Evolutionary conservation across 331 rosid species (phyloP), one percentile per base, ranked within the genome.

Genomic region (Erythrophleum ivorense): DNA sequence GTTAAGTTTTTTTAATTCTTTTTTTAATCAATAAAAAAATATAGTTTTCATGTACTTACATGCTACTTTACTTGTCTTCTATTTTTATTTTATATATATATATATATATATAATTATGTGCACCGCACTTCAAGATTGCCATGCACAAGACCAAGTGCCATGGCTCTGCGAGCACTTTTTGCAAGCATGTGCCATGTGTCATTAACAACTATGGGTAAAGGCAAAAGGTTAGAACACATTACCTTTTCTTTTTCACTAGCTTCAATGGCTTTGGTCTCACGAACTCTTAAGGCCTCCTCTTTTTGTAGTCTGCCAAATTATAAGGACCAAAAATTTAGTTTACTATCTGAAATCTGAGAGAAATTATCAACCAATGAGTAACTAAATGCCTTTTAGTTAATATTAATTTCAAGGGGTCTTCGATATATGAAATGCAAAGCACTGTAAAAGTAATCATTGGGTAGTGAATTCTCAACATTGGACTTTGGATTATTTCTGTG

Each of bases 241-340:
- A 95, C 98, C 97, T 95, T 95, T 87, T 95, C 98, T 86, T 88
- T 93, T 89, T 87, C 97, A 84, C 88, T 66, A 57, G 88, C 90
- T 84, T 91, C 99, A 86, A 84, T 78, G 59, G 87, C 89, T 85
- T 90, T 95, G 74, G 91, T 49, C 52, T 87, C 88, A n/a, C 99
- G 96, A 83, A 95, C 99, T 75, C 92, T 92, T 59, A 95, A 74
- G 43, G 99, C 99, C 88, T 95, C 98, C 91, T 89, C 97, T 68
- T 93, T 91, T 81, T 95, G 97, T 43, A 84, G 64, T 84, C 99
- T 95, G 80, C 73, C 83, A 84, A 75, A 76, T 79, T 53, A 81
- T 8, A 72, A 69, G 55, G 63, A 71, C 66, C 64, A 21, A 38
- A 46, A 66, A 24, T 54, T 33, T 45, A 72, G 40, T 49, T 77